Evolutionary conservation across 2,329 filamentous ascomycete genomes (phyloP).

Genomic region (Escovopsis sp.): DNA sequence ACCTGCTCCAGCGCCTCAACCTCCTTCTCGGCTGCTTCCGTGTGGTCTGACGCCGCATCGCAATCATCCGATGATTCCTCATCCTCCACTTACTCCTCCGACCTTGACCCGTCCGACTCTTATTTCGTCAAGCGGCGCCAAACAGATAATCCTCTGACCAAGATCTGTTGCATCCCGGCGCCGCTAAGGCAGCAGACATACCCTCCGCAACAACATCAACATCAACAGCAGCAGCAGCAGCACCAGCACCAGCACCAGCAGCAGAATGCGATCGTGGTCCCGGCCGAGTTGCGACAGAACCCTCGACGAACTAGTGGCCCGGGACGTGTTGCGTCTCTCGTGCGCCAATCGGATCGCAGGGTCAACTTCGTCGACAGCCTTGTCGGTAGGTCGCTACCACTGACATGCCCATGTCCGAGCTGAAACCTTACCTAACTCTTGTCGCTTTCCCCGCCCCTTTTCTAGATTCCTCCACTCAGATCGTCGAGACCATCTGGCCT

Average conservation of each 20-base stretch:
- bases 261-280: too few relatives aligned
- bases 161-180: too few relatives aligned
- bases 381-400: slow-evolving; percentile 71
- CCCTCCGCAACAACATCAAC: slow-evolving; percentile 10
- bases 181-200: too few relatives aligned
- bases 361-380: slow-evolving; percentile 91
- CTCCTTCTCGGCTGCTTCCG: slow-evolving; percentile 60
- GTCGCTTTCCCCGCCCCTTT: too few relatives aligned
- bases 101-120: slow-evolving; percentile 33
- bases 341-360: slow-evolving; percentile 84
- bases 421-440: slow-evolving; percentile 20
- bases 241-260: background rate
- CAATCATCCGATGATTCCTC: slow-evolving; percentile 58
- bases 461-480: slow-evolving; percentile 89
- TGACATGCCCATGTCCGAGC: slow-evolving; percentile 7
- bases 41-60: slow-evolving; percentile 61
- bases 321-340: slow-evolving; percentile 56
- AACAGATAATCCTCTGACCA: slow-evolving; percentile 11
- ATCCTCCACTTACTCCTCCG: slow-evolving; percentile 45
- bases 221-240: slow-evolving; percentile 9
- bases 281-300: slow-evolving; percentile 50
- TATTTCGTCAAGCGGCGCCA: slow-evolving; percentile 23
- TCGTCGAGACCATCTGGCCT: slow-evolving; percentile 96
- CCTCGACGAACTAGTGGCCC: slow-evolving; percentile 43
- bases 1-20: slow-evolving; percentile 58